Base-by-base conservation (phyloP, 208 protist genomes). In the Leishmania arabica region DNA sequence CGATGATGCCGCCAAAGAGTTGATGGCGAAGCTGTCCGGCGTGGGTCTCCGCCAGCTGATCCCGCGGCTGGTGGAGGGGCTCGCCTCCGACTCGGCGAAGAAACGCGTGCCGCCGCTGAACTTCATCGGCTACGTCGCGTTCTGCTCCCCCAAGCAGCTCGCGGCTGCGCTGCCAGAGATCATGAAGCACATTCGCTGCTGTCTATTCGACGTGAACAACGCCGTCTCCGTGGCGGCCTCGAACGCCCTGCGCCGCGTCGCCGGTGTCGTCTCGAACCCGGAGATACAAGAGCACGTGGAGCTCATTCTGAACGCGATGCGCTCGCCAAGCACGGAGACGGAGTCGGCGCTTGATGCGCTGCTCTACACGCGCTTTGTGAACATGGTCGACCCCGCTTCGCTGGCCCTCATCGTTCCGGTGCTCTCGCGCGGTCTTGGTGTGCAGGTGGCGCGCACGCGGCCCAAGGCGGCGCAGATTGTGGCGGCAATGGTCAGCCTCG, bases 401-500 rank as follows among this genome's bases (percentile, higher is more conserved):
- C 90, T 99, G n/a, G 95, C 96, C 37, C 88, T 99, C 40, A 96
- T 99, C 75, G 88, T 98, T 64, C 96, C 96, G 31, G 94, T 98
- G 53, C 80, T 99, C 66, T 83, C 87, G 24, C 91, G 96, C 77
- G 96, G 96, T 15, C 84, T 99, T 34, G 88, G 87, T 71, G 88
- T 86, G 72, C 92, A 97, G 78, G 86, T 86, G 79, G 80, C 88
- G 31, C 85, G 90, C 58, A 95, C 89, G 17, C 95, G 96, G 34
- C 90, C 92, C n/a, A 98, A 98, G 88, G 90, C 95, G 19, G 95
- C 96, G 31, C 96, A 98, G 88, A 98, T 99, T 80, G 89, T 97
- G 62, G 96, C 93, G 24, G 88, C 89, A 2, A 97, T 99, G 91
- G 91, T 97, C 60, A 93, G 77, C 74, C 91, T 99, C 60, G 91